A percentile compares a stretch with the other conserved stretches of the same genome.
Conservation (phyloP, 129 eudicot genomes). For the Cynara cardunculus region DNA sequence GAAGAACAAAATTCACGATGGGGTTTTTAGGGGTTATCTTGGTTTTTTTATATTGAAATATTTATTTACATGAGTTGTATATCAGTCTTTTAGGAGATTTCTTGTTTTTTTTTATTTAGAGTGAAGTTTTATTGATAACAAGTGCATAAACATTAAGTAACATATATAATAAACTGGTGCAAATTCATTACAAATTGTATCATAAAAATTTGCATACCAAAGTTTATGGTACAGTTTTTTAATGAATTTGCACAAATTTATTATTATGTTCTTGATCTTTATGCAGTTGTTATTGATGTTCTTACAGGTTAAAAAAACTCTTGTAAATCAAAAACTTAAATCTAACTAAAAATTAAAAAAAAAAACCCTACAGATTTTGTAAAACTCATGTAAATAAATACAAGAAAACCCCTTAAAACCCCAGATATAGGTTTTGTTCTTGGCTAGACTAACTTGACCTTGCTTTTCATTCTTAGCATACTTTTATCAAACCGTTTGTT, state of each 20-base stretch:
- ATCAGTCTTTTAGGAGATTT: too few species aligned
- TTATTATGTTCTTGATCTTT: neutral
- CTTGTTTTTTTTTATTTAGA: too few species aligned
- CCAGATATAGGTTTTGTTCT: neutral
- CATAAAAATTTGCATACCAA: neutral
- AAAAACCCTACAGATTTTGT: too few species aligned
- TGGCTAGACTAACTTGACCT: slow-evolving; percentile 34
- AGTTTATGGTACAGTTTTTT: neutral
- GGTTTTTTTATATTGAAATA: too few species aligned
- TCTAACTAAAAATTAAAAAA: neutral
- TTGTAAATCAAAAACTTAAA: too few species aligned
- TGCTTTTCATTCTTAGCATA: slow-evolving; percentile 27
- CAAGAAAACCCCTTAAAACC: neutral
- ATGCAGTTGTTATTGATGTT: neutral
- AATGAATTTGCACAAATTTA: neutral
- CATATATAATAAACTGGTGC: too few species aligned
- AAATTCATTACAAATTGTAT: too few species aligned
- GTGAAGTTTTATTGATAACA: too few species aligned
- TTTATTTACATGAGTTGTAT: too few species aligned
- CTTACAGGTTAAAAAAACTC: neutral
- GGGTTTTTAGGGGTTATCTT: too few species aligned
- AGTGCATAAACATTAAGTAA: too few species aligned
- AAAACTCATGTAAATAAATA: neutral
- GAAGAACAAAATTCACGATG: slow-evolving; percentile 19
- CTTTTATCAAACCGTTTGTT: slow-evolving; percentile 68